Percentiles rank a stretch among this genome's conserved stretches.
Evolutionary conservation across 805 yeast species (phyloP).

Genomic region (Candida endomychidarum): DNA sequence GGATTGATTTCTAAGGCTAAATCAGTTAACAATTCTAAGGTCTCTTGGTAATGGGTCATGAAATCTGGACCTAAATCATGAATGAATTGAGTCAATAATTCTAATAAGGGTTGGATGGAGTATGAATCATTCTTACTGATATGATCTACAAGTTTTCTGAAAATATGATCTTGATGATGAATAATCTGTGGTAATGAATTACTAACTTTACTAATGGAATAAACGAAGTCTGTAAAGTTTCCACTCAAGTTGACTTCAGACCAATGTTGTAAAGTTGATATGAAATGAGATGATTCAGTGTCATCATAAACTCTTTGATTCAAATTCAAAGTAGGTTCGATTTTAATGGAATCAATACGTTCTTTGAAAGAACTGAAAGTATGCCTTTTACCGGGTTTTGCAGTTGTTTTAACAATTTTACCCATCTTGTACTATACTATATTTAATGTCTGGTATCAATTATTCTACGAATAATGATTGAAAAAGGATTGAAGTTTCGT

Average conservation of each 20-base stretch:
- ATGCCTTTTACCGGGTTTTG: constrained; percentile 52
- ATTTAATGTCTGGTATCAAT: neutral
- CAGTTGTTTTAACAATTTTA: constrained; percentile 39
- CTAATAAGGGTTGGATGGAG: constrained; percentile 79
- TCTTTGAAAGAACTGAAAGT: constrained; percentile 79
- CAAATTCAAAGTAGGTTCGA: constrained; percentile 65
- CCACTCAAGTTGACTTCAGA: constrained; percentile 78
- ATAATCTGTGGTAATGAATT: constrained; percentile 80
- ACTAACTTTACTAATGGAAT: constrained; percentile 50
- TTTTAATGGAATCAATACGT: constrained; percentile 76
- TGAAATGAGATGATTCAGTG: constrained; percentile 71
- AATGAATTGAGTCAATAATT: constrained; percentile 74
- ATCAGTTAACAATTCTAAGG: constrained; percentile 51
- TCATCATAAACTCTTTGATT: constrained; percentile 63
- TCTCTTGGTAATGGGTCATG: constrained; percentile 59
- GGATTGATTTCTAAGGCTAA: constrained; percentile 42
- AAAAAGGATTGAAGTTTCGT: too few species aligned
- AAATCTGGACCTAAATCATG: constrained; percentile 94
- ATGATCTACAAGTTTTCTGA: constrained; percentile 44
- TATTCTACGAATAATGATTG: too few species aligned
- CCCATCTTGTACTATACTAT: constrained; percentile 3
- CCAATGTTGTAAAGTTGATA: constrained; percentile 83
- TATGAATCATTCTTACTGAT: constrained; percentile 60
- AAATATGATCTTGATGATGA: constrained; percentile 66
- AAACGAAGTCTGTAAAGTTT: constrained; percentile 62